Evolutionary conservation across 164 flowering plant genomes (phyloP).

Genomic region (Magnolia changhungtana): DNA sequence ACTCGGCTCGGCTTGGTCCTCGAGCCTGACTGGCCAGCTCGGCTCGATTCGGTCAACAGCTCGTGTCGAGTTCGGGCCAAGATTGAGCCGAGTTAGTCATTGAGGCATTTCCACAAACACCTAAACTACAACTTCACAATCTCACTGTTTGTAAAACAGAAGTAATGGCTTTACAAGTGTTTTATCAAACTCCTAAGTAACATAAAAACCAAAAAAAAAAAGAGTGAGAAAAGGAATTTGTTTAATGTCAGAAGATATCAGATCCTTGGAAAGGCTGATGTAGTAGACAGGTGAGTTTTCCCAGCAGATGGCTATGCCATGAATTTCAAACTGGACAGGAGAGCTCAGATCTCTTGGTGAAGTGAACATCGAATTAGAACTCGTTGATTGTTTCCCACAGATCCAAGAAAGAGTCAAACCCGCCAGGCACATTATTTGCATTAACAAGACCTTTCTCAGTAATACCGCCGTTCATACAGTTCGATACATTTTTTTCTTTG

Average conservation of each 20-base stretch:
- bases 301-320: constrained; percentile 92
- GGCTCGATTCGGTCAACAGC: too few relatives aligned
- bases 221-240: too few relatives aligned
- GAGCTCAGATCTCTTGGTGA: constrained; percentile 45
- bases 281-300: constrained; percentile 88
- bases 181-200: too few relatives aligned
- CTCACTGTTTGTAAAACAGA: too few relatives aligned
- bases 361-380: constrained; percentile 86
- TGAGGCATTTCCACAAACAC: too few relatives aligned
- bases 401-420: constrained; percentile 78
- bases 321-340: constrained; percentile 61
- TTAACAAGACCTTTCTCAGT: constrained; percentile 52
- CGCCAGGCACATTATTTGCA: constrained; percentile 60
- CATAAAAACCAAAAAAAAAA: too few relatives aligned
- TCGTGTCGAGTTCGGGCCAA: too few relatives aligned
- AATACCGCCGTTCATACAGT: not conserved
- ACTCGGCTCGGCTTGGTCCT: too few relatives aligned
- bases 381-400: constrained; percentile 66
- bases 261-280: constrained; percentile 68
- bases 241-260: constrained; percentile 36
- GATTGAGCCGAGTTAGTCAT: too few relatives aligned
- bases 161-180: too few relatives aligned
- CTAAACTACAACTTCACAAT: too few relatives aligned
- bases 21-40: too few relatives aligned
- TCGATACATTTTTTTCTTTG: constrained; percentile 6